Conservation (phyloP, 352 stramenopile genomes). For the Globisporangium emineosum region DNA sequence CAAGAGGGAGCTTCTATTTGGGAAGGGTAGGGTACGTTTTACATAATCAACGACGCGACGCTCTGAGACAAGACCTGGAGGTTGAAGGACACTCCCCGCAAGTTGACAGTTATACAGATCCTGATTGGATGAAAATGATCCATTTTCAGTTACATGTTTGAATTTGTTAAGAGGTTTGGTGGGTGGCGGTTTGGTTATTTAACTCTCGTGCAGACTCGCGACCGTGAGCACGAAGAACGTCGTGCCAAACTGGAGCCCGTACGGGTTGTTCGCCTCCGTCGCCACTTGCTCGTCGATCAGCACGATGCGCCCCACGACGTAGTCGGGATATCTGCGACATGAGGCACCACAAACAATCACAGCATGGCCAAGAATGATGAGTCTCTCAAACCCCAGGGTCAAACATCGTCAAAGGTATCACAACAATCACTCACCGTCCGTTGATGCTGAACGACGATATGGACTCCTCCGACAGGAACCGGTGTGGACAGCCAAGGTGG, state of each 20-base stretch:
- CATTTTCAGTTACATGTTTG: not conserved
- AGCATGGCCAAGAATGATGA: not conserved
- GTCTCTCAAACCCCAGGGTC: no score
- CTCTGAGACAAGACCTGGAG: not conserved
- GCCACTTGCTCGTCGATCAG: slow-evolving; percentile 86
- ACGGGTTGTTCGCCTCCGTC: slow-evolving; percentile 78
- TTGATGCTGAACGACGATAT: slow-evolving; percentile 86
- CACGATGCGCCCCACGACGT: slow-evolving; percentile 84
- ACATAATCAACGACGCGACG: not conserved
- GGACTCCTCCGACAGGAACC: slow-evolving; percentile 85
- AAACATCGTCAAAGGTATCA: not conserved
- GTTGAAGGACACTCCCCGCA: not conserved
- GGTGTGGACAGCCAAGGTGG: slow-evolving; percentile 80
- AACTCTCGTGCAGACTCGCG: slow-evolving; percentile 77
- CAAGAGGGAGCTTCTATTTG: not conserved
- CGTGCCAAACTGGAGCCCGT: slow-evolving; percentile 68
- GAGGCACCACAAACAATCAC: slow-evolving; percentile 1
- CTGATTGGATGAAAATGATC: not conserved
- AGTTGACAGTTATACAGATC: not conserved
- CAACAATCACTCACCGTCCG: slow-evolving; percentile 44
- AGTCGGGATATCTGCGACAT: slow-evolving; percentile 78
- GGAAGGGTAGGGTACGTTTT: not conserved
- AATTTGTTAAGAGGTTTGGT: not conserved
- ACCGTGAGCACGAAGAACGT: slow-evolving; percentile 88
- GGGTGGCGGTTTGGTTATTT: slow-evolving; percentile 13